Base-by-base conservation (phyloP, 306 rosid genomes). In the Canavalia gladiata region DNA sequence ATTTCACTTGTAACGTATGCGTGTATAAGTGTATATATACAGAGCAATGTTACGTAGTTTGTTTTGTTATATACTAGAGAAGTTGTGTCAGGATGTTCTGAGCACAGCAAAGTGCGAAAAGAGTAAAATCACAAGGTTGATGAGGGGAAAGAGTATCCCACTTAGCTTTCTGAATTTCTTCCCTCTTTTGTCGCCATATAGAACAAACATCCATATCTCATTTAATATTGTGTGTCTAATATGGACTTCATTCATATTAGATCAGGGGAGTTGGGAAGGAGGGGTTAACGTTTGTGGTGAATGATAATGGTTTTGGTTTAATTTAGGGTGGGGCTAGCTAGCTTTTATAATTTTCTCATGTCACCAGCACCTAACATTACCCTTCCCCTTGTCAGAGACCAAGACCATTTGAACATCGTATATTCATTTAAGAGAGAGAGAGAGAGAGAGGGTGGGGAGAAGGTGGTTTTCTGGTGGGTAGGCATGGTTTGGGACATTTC, bases 81-180 rank as follows among this genome's bases (percentile, higher is more conserved):
- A 52, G 3, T 63, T 30, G 79, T 85, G 77, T 35, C 79, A 74
- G 80, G 82, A 64, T 78, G 64, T 60, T 86, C 72, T 70, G 90
- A 81, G 41, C 59, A 64, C 35, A 79, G 73, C 74, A 30, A 75
- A 79, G 81, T 77, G 85, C 84, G 49, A 69, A 81, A 81, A 59
- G 83, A 85, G 90, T 30, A 84, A 83, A 47, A 50, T 77, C 84
- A 76, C 89, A 72, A 82, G 83, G 76, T 76, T 71, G 83, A 81
- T 62, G 37, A 63, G 43, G 75, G 62, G 65, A 71, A 78, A 78
- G 71, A 74, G 89, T 74, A 84, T 70, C 80, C 79, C 72, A 68
- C 47, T 79, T 60, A 46, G 76, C 80, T 76, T 18, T 68, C 62
- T 81, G 55, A 72, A 30, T 18, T 76, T 73, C 74, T 58, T 81